These are phyloP conservation scores for Eucalyptus cloeziana DNA, from an alignment of 345 rosid genomes.

Conservation along the genomic window DNA sequence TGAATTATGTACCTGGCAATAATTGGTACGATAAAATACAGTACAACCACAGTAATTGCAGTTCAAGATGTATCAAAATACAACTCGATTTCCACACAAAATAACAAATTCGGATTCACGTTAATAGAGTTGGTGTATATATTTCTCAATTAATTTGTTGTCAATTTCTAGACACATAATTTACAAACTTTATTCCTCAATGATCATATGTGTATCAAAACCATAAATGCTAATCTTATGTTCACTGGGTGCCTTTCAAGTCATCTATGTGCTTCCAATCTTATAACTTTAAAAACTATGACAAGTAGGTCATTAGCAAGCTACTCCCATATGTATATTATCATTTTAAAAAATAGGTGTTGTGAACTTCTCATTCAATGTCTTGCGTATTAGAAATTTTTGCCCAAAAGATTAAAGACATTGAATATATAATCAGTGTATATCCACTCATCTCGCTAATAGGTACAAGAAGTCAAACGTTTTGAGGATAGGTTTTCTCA, in stretches of 20 bases:
- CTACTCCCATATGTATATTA: background rate
- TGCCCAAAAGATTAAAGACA: background rate
- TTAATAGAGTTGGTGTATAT: background rate
- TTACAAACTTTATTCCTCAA: background rate
- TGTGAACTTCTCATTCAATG: background rate
- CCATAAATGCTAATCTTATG: background rate
- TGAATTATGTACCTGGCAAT: background rate
- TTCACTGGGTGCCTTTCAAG: background rate
- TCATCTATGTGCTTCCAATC: background rate
- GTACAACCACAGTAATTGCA: background rate
- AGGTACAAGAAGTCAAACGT: background rate
- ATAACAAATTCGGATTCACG: background rate
- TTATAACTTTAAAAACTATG: background rate
- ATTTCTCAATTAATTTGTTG: background rate
- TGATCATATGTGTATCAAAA: background rate
- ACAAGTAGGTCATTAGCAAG: background rate
- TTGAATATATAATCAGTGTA: background rate
- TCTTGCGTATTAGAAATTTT: background rate
- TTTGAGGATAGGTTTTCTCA: background rate
- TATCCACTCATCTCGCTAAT: background rate
- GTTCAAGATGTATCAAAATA: background rate
- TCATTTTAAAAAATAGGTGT: background rate
- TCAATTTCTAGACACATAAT: background rate
- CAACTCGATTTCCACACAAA: background rate
- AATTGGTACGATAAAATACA: background rate